Base-by-base conservation (phyloP, 139 green algal species). In the Micromonas commoda region DNA sequence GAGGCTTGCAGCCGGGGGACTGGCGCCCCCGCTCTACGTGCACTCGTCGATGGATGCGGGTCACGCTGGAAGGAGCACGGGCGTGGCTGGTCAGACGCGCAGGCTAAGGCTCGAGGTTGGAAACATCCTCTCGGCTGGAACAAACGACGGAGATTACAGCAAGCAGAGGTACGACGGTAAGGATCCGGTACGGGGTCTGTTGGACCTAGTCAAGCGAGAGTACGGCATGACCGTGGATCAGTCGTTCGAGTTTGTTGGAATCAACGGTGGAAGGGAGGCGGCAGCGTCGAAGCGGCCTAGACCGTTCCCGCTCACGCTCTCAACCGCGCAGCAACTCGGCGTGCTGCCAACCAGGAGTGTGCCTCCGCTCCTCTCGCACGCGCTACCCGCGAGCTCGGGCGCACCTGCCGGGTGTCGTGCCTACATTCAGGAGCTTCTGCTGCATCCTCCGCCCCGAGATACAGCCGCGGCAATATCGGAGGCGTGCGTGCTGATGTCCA, bases 281-380 rank as follows among this genome's bases (percentile, higher is more conserved):
- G 53, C 29, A 24, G n/a, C 19, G 20, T 29, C 67, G 33, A 29
- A 75, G 21, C 20, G 53, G 6, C 24, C n/a, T 31, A 64, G 68
- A 1, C 37, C 64, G 26, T 21, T 33, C 35, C 90, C 90, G 4
- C 84, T 94, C 32, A 92, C 91, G 81, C 79, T 88, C 33, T 82
- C 79, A 73, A 93, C 90, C 26, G 88, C 91, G 16, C 77, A 72
- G 32, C 90, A 95, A 77, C 86, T 95, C 73, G 90, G 90, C 78
- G 79, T 93, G 35, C 78, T 89, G 63, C 81, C 82, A 23, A 88
- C 85, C 0, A 64, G 82, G 1, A 87, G 91, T 39, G 80, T 93
- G 53, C 87, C 88, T 19, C 77, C 72, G 54, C 81, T 96, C 53
- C 79, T 95, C 26, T 81, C 90, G 63, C 65, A 45, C 28, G 37